These are phyloP conservation scores for Ogataea henricii DNA, from an alignment of 805 yeast species.

Conservation along the genomic window DNA sequence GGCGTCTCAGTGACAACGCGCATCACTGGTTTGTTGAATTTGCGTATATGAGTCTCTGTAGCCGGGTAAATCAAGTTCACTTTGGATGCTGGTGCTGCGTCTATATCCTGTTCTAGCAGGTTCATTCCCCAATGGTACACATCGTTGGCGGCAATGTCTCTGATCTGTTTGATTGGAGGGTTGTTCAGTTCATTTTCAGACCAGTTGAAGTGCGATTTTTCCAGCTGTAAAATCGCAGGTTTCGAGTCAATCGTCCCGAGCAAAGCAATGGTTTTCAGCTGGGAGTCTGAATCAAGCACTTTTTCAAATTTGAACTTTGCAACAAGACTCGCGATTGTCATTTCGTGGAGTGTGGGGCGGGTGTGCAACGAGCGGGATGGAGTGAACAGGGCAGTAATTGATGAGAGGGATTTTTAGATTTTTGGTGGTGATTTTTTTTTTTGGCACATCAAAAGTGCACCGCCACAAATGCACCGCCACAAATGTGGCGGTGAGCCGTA, in stretches of 20 bases:
- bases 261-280: conserved; percentile 62
- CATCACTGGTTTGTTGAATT: conserved; percentile 61
- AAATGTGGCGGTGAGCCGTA: no score
- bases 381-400: no score
- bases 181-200: conserved; percentile 28
- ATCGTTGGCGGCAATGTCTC: conserved; percentile 67
- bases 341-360: neutral
- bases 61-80: conserved; percentile 87
- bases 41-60: conserved; percentile 77
- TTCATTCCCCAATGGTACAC: conserved; percentile 82
- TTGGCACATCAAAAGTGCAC: no score
- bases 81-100: conserved; percentile 59
- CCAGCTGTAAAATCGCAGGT: conserved; percentile 70
- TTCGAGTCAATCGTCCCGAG: conserved; percentile 65
- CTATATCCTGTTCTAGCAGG: conserved; percentile 48
- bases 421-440: no score
- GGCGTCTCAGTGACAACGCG: conserved; percentile 82
- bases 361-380: no score
- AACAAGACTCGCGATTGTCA: conserved; percentile 33
- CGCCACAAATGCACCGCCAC: no score
- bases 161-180: conserved; percentile 25
- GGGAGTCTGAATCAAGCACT: conserved; percentile 61
- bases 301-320: conserved; percentile 46
- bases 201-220: conserved; percentile 64
- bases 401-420: no score